A percentile compares a stretch with the other conserved stretches of the same genome.
These are phyloP conservation scores for Noccaea caerulescens DNA, from an alignment of 345 rosid genomes.

Conservation along the genomic window DNA sequence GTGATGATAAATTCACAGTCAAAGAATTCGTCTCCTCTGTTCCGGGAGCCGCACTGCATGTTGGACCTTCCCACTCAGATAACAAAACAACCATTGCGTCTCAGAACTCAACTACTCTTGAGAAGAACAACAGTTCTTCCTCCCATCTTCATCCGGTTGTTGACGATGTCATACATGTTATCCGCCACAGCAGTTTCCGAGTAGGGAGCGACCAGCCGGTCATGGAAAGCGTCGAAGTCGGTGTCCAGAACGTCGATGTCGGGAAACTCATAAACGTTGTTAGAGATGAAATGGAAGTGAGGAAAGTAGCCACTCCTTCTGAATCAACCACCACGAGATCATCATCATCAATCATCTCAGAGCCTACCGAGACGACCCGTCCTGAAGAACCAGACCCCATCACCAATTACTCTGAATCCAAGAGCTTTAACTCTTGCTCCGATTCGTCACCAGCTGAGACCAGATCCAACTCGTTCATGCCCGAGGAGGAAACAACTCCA, in stretches of 20 bases:
- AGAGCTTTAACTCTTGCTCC: constrained; percentile 51
- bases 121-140: constrained; percentile 48
- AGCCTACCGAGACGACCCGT: constrained; percentile 34
- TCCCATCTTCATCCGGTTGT: constrained; percentile 61
- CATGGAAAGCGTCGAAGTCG: constrained; percentile 80
- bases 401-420: constrained; percentile 54
- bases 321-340: constrained; percentile 49
- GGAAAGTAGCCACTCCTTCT: constrained; percentile 52
- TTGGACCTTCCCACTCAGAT: constrained; percentile 46
- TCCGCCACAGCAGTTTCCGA: constrained; percentile 83
- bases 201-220: constrained; percentile 87
- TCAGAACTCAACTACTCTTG: constrained; percentile 48
- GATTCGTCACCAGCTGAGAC: constrained; percentile 44
- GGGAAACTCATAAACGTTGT: constrained; percentile 78
- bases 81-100: constrained; percentile 46
- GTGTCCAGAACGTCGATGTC: constrained; percentile 72
- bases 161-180: constrained; percentile 87
- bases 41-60: constrained; percentile 35
- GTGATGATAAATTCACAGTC: constrained; percentile 74
- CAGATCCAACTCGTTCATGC: constrained; percentile 46
- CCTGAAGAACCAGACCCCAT: constrained; percentile 34
- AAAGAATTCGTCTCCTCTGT: constrained; percentile 63
- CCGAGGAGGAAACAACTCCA: constrained; percentile 62
- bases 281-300: constrained; percentile 71
- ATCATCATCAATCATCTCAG: constrained; percentile 44